phyloP scores from a whole-genome alignment of 1,284 basidiomycete species.

The Spongispora temasekensis region DNA sequence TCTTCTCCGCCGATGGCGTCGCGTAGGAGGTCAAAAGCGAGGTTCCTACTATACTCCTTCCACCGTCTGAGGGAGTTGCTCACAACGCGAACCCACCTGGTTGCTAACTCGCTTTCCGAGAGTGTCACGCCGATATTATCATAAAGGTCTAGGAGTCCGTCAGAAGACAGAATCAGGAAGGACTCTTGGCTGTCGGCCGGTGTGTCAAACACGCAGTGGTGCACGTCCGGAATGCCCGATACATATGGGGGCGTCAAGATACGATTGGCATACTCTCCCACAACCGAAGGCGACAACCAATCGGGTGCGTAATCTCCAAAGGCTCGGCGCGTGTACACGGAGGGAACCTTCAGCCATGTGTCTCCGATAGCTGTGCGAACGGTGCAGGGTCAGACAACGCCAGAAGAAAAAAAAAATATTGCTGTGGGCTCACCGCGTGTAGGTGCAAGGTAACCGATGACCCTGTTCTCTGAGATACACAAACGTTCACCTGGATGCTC shows the following conservation, averaged over 20 bases:
- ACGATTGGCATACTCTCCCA: constrained; percentile 45
- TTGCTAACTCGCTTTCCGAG: constrained; percentile 38
- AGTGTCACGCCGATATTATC: constrained; percentile 37
- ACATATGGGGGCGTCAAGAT: constrained; percentile 63
- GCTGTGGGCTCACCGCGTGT: constrained; percentile 53
- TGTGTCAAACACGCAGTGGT: constrained; percentile 40
- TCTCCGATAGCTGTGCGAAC: constrained; percentile 58
- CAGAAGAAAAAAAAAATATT: constrained; percentile 1
- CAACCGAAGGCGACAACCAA: constrained; percentile 43
- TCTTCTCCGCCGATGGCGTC: constrained; percentile 60
- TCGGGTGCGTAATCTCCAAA: constrained; percentile 52
- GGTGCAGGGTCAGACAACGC: constrained; percentile 24
- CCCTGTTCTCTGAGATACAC: constrained; percentile 51
- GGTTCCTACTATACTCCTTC: constrained; percentile 35
- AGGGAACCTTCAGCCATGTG: constrained; percentile 61
- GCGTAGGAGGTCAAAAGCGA: constrained; percentile 54
- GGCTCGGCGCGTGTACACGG: constrained; percentile 53
- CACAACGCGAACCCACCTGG: constrained; percentile 45
- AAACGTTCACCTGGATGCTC: constrained; percentile 59
- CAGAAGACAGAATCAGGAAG: constrained; percentile 55
- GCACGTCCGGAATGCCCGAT: constrained; percentile 52
- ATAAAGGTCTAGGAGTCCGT: constrained; percentile 59
- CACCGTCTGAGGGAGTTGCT: constrained; percentile 26
- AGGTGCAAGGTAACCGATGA: constrained; percentile 65
- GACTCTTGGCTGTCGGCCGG: constrained; percentile 20